These are phyloP conservation scores for Yamadazyma mexicana DNA, from an alignment of 1,139 yeast genomes.

Conservation along the genomic window DNA sequence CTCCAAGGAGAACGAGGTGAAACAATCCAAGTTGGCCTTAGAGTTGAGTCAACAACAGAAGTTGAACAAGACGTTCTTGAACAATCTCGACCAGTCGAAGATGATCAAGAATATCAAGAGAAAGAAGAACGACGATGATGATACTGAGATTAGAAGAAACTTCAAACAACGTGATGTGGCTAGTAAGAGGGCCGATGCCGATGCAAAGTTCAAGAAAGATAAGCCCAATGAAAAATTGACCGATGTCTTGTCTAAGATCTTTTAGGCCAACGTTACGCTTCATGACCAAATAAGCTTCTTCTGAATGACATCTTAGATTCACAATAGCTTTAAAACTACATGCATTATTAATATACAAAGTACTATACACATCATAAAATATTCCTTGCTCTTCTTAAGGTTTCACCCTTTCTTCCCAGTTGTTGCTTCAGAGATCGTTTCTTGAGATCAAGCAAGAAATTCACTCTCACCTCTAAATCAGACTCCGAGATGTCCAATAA, in stretches of 20 bases:
- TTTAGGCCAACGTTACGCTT: conserved; percentile 13
- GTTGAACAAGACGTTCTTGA: conserved; percentile 78
- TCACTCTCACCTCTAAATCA: conserved; percentile 25
- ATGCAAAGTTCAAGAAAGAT: conserved; percentile 45
- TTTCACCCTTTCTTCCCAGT: background rate
- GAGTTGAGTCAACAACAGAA: conserved; percentile 89
- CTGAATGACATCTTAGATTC: too few relatives aligned
- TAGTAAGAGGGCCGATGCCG: conserved; percentile 66
- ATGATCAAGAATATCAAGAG: conserved; percentile 68
- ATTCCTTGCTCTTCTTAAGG: background rate
- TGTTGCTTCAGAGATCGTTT: background rate
- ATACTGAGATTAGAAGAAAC: conserved; percentile 45
- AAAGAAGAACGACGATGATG: conserved; percentile 39
- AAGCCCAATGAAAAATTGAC: conserved; percentile 45
- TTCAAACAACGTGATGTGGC: conserved; percentile 66
- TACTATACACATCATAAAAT: background rate
- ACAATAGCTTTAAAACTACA: conserved; percentile 1
- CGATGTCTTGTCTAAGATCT: conserved; percentile 43
- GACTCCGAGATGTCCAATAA: conserved; percentile 18
- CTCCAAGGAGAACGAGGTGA: conserved; percentile 83
- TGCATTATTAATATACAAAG: conserved; percentile 1
- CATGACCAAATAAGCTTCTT: background rate
- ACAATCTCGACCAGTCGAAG: conserved; percentile 84
- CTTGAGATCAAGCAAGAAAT: conserved; percentile 18
- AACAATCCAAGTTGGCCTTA: conserved; percentile 83